Percentiles rank a stretch among this genome's conserved stretches.
These are phyloP conservation scores for Choiromyces venosus DNA, from an alignment of 495 filamentous ascomycete species.

Conservation along the genomic window DNA sequence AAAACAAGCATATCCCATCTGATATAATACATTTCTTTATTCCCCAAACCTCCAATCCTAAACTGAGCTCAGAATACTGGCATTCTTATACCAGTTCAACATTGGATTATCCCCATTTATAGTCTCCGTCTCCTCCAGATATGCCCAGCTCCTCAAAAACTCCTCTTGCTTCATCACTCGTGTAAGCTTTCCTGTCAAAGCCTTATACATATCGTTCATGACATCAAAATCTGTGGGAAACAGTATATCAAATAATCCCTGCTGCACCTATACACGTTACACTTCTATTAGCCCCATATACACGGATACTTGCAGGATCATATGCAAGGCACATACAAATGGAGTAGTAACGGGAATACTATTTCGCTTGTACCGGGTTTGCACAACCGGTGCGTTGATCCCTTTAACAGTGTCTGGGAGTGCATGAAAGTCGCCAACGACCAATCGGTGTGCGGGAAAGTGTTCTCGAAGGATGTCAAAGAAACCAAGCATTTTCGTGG, in stretches of 20 bases:
- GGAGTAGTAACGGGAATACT: constrained; percentile 88
- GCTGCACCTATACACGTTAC: constrained; percentile 64
- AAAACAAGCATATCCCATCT: neutral
- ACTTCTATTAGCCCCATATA: neutral
- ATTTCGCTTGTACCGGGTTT: constrained; percentile 78
- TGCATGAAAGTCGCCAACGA: constrained; percentile 85
- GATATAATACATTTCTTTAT: neutral
- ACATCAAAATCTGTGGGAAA: constrained; percentile 93
- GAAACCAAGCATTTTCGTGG: constrained; percentile 90
- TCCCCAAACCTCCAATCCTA: constrained; percentile 42
- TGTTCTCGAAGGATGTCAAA: constrained; percentile 79
- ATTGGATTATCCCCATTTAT: constrained; percentile 87
- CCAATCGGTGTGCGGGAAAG: constrained; percentile 81
- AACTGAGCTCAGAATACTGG: constrained; percentile 79
- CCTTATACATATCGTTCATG: constrained; percentile 81
- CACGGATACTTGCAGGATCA: neutral
- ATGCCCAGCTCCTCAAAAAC: constrained; percentile 82
- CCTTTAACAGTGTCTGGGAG: constrained; percentile 77
- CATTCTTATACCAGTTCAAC: constrained; percentile 89
- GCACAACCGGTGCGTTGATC: constrained; percentile 87
- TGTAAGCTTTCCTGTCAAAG: constrained; percentile 84
- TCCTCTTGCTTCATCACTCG: constrained; percentile 80
- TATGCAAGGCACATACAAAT: constrained; percentile 57
- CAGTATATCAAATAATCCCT: constrained; percentile 98
- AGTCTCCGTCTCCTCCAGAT: constrained; percentile 82